Base-by-base conservation (phyloP, 257 asterid species). In the Salvia miltiorrhiza region DNA sequence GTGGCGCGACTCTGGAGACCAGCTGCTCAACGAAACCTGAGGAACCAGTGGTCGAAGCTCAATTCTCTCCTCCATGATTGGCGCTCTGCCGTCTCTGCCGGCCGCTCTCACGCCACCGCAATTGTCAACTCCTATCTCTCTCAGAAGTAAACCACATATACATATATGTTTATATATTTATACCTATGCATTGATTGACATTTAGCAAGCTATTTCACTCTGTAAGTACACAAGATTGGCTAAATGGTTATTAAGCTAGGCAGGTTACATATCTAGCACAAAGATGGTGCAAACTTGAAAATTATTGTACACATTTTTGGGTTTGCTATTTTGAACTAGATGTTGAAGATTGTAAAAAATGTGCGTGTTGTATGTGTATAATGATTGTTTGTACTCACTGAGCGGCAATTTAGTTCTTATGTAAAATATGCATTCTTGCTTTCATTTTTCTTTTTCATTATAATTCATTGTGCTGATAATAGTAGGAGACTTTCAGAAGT, bases 41-140 rank as follows among this genome's bases (percentile, higher is more conserved):
- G 85, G 82, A 90, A 93, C 77, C 97, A 93, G 44, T 93, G 97
- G 97, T 84, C 95, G 44, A 87, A 87, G 72, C 79, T 93, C 76
- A 72, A 73, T 54, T 78, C 84, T 59, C 85, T 84, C 37, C 72
- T 85, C 64, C 85, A 75, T 6, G 90, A 90, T 39, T 93, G 99
- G 99, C 74, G 66, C 67, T 73, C 91, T 28, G 72, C 84, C 44
- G 73, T 90, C 48, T 59, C 95, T 21, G 14, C 79, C n/a, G 86
- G 85, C 75, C 95, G 90, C 67, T 78, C 90, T 49, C 84, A 90
- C 55, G 97, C 96, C 76, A 84, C 94, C 35, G 67, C 81, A 65
- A 61, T 90, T 12, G 95, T 86, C 66, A 93, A 90, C 77, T 89
- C 86, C 24, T 82, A 81, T 75, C 96, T 93, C 53, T 86, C 96